Evolutionary conservation across 129 eudicot genomes (phyloP).

Genomic region (Escallonia rubra): DNA sequence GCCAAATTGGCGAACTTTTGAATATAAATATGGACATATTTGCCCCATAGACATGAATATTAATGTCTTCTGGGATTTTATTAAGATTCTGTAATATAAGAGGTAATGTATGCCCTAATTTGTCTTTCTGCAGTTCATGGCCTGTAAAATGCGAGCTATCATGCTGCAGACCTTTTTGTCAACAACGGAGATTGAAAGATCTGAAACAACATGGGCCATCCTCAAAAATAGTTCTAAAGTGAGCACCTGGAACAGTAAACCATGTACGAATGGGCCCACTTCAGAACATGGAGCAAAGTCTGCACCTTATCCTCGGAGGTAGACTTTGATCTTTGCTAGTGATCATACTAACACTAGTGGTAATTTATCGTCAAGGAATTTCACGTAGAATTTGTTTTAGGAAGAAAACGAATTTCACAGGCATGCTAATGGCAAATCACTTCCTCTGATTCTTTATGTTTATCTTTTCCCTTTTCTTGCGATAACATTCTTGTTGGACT

Average conservation of each 20-base stretch:
- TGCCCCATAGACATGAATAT: too few relatives aligned
- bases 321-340: background rate
- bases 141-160: background rate
- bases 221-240: background rate
- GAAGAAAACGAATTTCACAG: background rate
- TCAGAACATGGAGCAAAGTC: background rate
- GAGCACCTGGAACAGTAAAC: background rate
- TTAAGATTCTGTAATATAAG: background rate
- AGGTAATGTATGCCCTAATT: background rate
- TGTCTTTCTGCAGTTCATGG: slow-evolving; percentile 3
- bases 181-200: too few relatives aligned
- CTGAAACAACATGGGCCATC: background rate
- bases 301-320: background rate
- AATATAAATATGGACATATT: too few relatives aligned
- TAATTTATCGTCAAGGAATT: background rate
- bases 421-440: background rate
- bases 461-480: background rate
- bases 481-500: background rate
- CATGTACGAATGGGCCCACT: background rate
- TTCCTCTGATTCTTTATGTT: background rate
- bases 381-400: background rate
- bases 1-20: too few relatives aligned
- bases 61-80: too few relatives aligned
- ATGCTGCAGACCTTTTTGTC: background rate
- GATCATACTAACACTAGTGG: too few relatives aligned